Evolutionary conservation across 345 rosid genomes (phyloP).

Genomic region (Citrus medica): DNA sequence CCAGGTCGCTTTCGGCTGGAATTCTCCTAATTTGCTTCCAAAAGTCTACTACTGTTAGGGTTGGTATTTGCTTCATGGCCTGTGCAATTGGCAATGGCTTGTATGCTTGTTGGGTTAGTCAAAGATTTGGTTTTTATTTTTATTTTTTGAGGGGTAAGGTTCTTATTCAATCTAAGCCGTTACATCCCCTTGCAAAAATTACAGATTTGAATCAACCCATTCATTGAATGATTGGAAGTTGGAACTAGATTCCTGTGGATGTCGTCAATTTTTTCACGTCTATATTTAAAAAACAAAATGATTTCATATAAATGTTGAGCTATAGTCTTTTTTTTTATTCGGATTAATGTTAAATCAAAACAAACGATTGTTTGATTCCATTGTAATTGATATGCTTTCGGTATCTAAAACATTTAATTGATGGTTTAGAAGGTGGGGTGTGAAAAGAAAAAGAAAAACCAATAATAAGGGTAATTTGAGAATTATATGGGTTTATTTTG

Average conservation of each 20-base stretch:
- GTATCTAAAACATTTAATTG: too few relatives aligned
- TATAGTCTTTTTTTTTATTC: too few relatives aligned
- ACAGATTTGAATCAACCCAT: slow-evolving; percentile 70
- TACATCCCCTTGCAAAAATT: slow-evolving; percentile 71
- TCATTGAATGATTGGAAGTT: slow-evolving; percentile 60
- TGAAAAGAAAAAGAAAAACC: too few relatives aligned
- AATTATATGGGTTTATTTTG: too few relatives aligned
- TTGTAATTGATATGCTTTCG: too few relatives aligned
- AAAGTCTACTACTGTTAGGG: slow-evolving; percentile 65
- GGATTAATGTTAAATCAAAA: too few relatives aligned
- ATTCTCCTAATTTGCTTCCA: slow-evolving; percentile 92
- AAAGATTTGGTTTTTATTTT: slow-evolving; percentile 42
- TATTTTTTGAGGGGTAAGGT: slow-evolving; percentile 26
- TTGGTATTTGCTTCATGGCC: slow-evolving; percentile 70
- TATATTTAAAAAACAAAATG: too few relatives aligned
- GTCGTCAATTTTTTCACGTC: slow-evolving; percentile 25
- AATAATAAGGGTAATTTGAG: too few relatives aligned
- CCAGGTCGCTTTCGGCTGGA: slow-evolving; percentile 69
- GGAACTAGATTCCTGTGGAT: slow-evolving; percentile 82
- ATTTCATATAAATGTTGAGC: too few relatives aligned
- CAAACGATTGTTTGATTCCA: too few relatives aligned
- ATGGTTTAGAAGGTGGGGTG: too few relatives aligned
- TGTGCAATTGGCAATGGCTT: slow-evolving; percentile 83
- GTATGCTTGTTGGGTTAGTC: slow-evolving; percentile 92
- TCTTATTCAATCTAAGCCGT: slow-evolving; percentile 41